These are phyloP conservation scores for Kazachstania taianensis DNA, from an alignment of 805 yeast genomes.

Conservation along the genomic window DNA sequence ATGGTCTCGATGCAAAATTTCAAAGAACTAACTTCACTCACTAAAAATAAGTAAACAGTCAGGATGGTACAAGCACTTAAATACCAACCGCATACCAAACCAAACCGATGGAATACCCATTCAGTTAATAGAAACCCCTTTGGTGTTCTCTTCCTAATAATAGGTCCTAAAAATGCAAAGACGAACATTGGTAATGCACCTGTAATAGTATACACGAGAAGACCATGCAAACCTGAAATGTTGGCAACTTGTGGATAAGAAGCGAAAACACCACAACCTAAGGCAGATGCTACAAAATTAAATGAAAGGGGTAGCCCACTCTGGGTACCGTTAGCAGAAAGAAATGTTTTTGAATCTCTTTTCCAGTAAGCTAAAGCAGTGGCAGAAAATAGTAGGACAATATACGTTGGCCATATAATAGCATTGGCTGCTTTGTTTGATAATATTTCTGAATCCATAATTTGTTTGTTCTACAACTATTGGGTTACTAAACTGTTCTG, in stretches of 20 bases:
- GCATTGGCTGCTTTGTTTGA: slow-evolving; percentile 37
- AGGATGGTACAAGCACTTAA: slow-evolving; percentile 73
- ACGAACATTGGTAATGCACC: slow-evolving; percentile 79
- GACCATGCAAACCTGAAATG: slow-evolving; percentile 76
- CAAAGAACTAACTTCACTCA: slow-evolving; percentile 76
- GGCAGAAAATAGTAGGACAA: slow-evolving; percentile 44
- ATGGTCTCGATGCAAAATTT: slow-evolving; percentile 65
- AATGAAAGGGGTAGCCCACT: slow-evolving; percentile 71
- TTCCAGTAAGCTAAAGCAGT: slow-evolving; percentile 50
- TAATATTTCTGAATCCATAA: slow-evolving; percentile 1
- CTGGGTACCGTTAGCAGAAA: slow-evolving; percentile 74
- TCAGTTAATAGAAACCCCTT: slow-evolving; percentile 87
- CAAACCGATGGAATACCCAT: slow-evolving; percentile 85
- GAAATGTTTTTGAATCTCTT: slow-evolving; percentile 44
- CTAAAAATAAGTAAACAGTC: slow-evolving; percentile 79
- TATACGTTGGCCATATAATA: slow-evolving; percentile 52
- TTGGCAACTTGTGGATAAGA: slow-evolving; percentile 85
- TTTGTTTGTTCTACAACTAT: background rate
- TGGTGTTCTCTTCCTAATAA: slow-evolving; percentile 69
- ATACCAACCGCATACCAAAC: slow-evolving; percentile 60
- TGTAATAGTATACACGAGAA: slow-evolving; percentile 65
- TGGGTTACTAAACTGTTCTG: no score
- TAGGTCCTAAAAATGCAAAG: slow-evolving; percentile 78
- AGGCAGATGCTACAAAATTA: slow-evolving; percentile 85
- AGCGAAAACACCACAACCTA: slow-evolving; percentile 83